phyloP scores from a whole-genome alignment of 2,329 filamentous ascomycete species.

The Ophiosphaerella herpotricha region DNA sequence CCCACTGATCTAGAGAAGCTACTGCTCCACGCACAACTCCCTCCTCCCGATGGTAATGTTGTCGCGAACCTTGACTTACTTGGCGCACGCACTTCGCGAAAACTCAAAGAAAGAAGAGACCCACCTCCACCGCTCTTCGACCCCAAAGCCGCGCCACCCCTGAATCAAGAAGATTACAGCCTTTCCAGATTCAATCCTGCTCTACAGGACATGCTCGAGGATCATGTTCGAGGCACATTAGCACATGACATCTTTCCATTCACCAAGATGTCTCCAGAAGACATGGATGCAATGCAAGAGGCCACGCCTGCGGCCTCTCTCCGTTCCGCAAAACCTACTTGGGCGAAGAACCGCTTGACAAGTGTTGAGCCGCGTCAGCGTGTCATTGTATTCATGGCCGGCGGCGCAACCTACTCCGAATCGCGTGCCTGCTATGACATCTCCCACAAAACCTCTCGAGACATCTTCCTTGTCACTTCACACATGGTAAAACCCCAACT shows the following conservation, averaged over 20 bases:
- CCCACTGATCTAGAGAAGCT: conserved; percentile 83
- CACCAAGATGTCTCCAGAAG: conserved; percentile 62
- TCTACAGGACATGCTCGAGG: conserved; percentile 84
- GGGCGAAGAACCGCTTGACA: conserved; percentile 81
- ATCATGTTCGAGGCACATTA: conserved; percentile 50
- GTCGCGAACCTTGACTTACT: conserved; percentile 81
- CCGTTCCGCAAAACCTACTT: conserved; percentile 89
- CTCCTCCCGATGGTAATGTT: conserved; percentile 71
- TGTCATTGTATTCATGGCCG: conserved; percentile 91
- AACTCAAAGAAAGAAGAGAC: conserved; percentile 77
- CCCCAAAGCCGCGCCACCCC: conserved; percentile 60
- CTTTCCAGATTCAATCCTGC: conserved; percentile 86
- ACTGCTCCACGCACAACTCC: conserved; percentile 79
- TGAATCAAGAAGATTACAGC: conserved; percentile 72
- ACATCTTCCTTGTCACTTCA: conserved; percentile 85
- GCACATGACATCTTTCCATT: conserved; percentile 53
- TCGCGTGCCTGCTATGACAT: conserved; percentile 87
- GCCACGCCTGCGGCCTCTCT: conserved; percentile 67
- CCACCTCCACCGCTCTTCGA: conserved; percentile 72
- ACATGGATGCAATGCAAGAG: conserved; percentile 60
- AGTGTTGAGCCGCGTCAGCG: conserved; percentile 83
- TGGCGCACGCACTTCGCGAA: conserved; percentile 72
- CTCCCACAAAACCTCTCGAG: conserved; percentile 71
- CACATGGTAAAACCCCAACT: conserved; percentile 90
- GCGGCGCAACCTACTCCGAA: conserved; percentile 93